Evolutionary conservation across 352 stramenopile genomes (phyloP).

Genomic region (Phytophthora pini): DNA sequence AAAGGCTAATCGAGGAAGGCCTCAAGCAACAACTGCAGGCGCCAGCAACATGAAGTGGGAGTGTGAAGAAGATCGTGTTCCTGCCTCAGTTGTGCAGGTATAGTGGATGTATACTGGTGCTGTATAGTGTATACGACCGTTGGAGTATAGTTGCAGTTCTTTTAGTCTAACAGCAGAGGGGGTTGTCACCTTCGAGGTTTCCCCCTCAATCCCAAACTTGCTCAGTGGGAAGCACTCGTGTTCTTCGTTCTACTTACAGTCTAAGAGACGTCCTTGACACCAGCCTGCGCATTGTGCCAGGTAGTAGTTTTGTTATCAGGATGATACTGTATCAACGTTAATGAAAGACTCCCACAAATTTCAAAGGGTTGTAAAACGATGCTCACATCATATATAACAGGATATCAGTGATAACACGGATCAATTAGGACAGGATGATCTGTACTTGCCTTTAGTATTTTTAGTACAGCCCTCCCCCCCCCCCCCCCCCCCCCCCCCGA

Average conservation of each 20-base stretch:
- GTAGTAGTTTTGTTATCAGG: too few species aligned
- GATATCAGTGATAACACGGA: too few species aligned
- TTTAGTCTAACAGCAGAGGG: neutral
- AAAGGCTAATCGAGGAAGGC: neutral
- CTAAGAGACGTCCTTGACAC: neutral
- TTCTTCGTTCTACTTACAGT: neutral
- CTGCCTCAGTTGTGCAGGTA: neutral
- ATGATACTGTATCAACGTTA: too few species aligned
- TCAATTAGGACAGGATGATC: too few species aligned
- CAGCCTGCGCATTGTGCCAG: constrained; percentile 1
- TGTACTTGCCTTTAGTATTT: too few species aligned
- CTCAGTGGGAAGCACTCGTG: constrained; percentile 4
- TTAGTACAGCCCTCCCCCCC: too few species aligned
- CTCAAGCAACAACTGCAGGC: neutral
- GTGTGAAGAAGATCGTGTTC: constrained; percentile 10
- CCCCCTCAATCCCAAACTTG: constrained; percentile 8
- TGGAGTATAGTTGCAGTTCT: neutral
- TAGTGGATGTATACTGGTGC: neutral
- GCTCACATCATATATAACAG: too few species aligned
- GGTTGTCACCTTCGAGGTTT: constrained; percentile 10
- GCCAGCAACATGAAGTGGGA: constrained; percentile 15
- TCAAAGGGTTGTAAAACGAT: too few species aligned
- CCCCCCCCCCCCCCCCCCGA: too few species aligned
- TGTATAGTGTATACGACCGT: neutral
- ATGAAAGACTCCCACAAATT: too few species aligned